Percentiles rank a stretch among this genome's conserved stretches.
Evolutionary conservation across 345 rosid species (phyloP).

Genomic region (Noccaea bulbosa): DNA sequence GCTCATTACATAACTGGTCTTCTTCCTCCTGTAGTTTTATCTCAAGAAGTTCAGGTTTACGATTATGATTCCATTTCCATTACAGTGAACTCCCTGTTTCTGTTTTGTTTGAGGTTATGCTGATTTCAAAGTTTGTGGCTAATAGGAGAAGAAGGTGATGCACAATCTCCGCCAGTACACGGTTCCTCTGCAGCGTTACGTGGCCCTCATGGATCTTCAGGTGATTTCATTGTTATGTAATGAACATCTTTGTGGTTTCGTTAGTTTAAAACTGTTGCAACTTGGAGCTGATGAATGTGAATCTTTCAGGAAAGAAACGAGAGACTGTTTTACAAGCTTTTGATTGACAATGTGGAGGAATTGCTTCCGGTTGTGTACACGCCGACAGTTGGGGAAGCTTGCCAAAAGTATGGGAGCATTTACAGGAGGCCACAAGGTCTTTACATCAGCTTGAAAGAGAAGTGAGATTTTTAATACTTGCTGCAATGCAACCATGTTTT

Average conservation of each 20-base stretch:
- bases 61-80: too few species aligned
- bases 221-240: constrained; percentile 40
- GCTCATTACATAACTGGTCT: constrained; percentile 93
- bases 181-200: constrained; percentile 86
- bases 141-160: constrained; percentile 67
- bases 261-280: background rate
- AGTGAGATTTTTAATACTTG: constrained; percentile 47
- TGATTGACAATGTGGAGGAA: constrained; percentile 91
- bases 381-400: constrained; percentile 97
- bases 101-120: constrained; percentile 12
- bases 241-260: background rate
- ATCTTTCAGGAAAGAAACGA: constrained; percentile 84
- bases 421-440: constrained; percentile 94
- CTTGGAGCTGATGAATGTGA: constrained; percentile 7
- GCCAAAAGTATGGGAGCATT: constrained; percentile 96
- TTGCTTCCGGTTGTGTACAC: constrained; percentile 92
- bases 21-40: constrained; percentile 72
- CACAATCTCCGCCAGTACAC: constrained; percentile 75
- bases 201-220: constrained; percentile 98
- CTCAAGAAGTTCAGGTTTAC: constrained; percentile 80
- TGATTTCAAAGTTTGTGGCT: constrained; percentile 11
- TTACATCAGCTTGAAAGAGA: constrained; percentile 92
- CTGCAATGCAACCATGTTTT: background rate
- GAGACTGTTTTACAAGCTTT: constrained; percentile 89
- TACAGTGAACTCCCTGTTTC: background rate